These are phyloP conservation scores for Diaporthe eres DNA, from an alignment of 2,329 filamentous ascomycete genomes.

Conservation along the genomic window DNA sequence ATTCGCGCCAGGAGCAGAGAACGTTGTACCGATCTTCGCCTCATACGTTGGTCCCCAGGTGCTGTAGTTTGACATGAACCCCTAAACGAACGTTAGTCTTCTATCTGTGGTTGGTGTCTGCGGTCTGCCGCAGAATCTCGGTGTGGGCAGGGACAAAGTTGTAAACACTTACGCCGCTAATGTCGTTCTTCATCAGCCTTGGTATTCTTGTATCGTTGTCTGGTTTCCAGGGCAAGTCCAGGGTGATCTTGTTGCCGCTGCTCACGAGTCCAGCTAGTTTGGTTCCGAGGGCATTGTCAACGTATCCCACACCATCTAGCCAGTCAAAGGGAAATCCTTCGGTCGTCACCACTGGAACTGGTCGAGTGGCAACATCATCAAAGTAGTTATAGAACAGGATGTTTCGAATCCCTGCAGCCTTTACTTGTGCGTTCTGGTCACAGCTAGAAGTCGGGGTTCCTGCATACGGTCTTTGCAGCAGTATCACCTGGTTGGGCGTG, in stretches of 20 bases:
- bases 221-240: slow-evolving; percentile 32
- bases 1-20: slow-evolving; percentile 27
- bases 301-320: slow-evolving; percentile 31
- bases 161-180: not conserved
- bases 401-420: slow-evolving; percentile 33
- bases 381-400: slow-evolving; percentile 25
- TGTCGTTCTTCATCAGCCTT: slow-evolving; percentile 29
- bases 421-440: slow-evolving; percentile 18
- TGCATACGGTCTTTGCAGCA: slow-evolving; percentile 27
- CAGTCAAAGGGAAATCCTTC: slow-evolving; percentile 33
- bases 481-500: slow-evolving; percentile 17
- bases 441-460: slow-evolving; percentile 9
- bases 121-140: not conserved
- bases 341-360: slow-evolving; percentile 23
- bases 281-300: slow-evolving; percentile 27
- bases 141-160: not conserved
- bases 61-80: slow-evolving; percentile 29
- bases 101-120: not conserved
- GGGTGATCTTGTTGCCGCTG: slow-evolving; percentile 20
- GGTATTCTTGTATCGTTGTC: slow-evolving; percentile 23
- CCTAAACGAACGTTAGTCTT: not conserved
- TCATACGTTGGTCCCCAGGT: slow-evolving; percentile 36
- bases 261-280: slow-evolving; percentile 10
- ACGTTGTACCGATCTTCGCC: slow-evolving; percentile 9
- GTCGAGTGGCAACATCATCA: slow-evolving; percentile 30